Percentiles rank a stretch among this genome's conserved stretches.
phyloP scores from a whole-genome alignment of 768 basidiomycete species.

The Trametes villosa region DNA sequence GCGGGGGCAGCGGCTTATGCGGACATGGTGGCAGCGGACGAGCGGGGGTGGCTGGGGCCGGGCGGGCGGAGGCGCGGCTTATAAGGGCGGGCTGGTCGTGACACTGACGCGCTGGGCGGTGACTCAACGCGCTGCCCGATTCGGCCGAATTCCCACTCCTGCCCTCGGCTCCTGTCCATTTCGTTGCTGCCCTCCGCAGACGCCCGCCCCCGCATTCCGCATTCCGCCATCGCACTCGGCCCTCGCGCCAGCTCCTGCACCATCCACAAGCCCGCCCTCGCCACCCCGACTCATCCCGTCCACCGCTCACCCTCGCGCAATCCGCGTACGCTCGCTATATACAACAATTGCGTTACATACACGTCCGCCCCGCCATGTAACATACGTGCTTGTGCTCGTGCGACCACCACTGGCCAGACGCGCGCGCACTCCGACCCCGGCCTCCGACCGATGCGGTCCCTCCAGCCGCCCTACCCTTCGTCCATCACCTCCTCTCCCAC shows the following conservation, averaged over 20 bases:
- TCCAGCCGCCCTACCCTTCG: slow-evolving; percentile 55
- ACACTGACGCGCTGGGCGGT: slow-evolving; percentile 23
- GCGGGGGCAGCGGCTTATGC: slow-evolving; percentile 37
- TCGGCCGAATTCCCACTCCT: slow-evolving; percentile 19
- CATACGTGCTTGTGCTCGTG: too few relatives aligned
- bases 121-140: slow-evolving; percentile 27
- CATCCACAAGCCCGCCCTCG: not conserved
- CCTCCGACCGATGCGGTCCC: slow-evolving; percentile 17
- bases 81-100: slow-evolving; percentile 38
- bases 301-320: slow-evolving; percentile 9
- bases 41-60: slow-evolving; percentile 25
- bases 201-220: slow-evolving; percentile 4
- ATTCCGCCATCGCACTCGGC: slow-evolving; percentile 9
- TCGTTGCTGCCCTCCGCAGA: not conserved
- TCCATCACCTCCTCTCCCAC: slow-evolving; percentile 68
- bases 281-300: not conserved
- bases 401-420: not conserved
- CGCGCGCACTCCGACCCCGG: not conserved
- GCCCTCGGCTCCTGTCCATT: slow-evolving; percentile 3
- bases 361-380: not conserved
- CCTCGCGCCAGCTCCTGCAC: slow-evolving; percentile 4
- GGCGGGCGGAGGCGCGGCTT: slow-evolving; percentile 36
- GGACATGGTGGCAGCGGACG: slow-evolving; percentile 41
- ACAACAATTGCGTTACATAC: slow-evolving; percentile 7
- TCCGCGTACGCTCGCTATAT: not conserved